Base-by-base conservation (phyloP, 2,329 filamentous ascomycete species). In the Xylaria sp. region DNA sequence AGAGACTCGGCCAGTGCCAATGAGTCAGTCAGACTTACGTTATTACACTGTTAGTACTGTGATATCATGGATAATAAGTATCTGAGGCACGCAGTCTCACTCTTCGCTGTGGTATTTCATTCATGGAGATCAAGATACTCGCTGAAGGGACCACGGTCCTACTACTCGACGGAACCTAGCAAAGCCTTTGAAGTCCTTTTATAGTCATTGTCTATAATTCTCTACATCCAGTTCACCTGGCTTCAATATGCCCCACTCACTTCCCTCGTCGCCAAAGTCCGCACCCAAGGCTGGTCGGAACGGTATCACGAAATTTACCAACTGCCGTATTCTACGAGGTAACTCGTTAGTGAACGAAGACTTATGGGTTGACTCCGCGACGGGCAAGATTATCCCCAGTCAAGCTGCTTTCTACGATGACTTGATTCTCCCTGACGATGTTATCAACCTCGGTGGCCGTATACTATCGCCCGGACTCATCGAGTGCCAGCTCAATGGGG, bases 401-500 rank as follows among this genome's bases (percentile, higher is more conserved):
- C 89, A 91, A 76, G 82, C 86, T 44, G 83, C 85, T 42, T 91
- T 91, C 78, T 94, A 92, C 78, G 89, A 90, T 74, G 86, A 92
- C 61, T 85, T 89, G 54, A 83, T 86, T 63, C 83, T 90, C 2
- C 93, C 94, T 1, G 92, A 95, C 77, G 82, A 89, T 73, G 90
- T 90, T 63, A 85, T 97, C 74, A 89, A 97, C 76, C 88, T 97
- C 1, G 88, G 89, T 60, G 93, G 93, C 67, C 93, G 93, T 74
- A 95, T 97, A 72, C 79, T 97, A 23, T 89, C 92, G 0, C 93
- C 94, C 0, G 94, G 94, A 31, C 86, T 97, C 77, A 96, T 97
- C 74, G 94, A 97, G 73, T 91, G 92, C 61, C 94, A 97, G 80
- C 89, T 97, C 74, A 97, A 97, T 76, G 94, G 94, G 57, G 94